Evolutionary conservation across 345 rosid species (phyloP), one percentile per base, ranked within the genome.

Genomic region (Eucalyptus microcorys): DNA sequence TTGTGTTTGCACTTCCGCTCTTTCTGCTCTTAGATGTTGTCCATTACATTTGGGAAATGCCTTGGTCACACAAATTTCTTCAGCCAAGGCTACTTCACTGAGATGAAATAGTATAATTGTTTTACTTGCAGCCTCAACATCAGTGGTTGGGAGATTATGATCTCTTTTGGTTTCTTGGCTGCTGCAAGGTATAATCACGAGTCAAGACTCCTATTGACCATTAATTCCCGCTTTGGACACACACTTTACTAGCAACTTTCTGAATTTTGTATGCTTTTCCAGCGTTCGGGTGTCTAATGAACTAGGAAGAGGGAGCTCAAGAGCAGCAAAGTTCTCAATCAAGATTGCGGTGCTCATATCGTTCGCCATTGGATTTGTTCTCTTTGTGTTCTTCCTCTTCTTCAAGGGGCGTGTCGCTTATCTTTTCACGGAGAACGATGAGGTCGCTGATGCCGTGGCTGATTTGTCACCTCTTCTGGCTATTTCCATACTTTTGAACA

Each of bases 281-380:
- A 96, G 99, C 91, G 99, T 96, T 50, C 90, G 99, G 87, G 98
- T 97, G n/a, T 95, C 99, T 3, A 97, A 97, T 86, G 99, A 97
- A 88, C 94, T 97, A 5, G 99, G 99, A 79, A 89, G 94, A 45
- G 97, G 96, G 89, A 93, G 93, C 90, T 81, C 89, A 45, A 53
- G 45, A 61, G n/a, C 89, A 85, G 95, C 96, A 14, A 96, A 95
- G 50, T 95, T 94, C 89, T 94, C 97, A 8, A 92, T 95, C 30
- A 11, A 88, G 79, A 61, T 34, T 24, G 89, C 89, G 27, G 95
- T 94, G 79, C 86, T 88, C 17, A 94, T 93, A 40, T 96, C 99
- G 30, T 88, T 96, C 8, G 22, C 64, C n/a, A 91, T 96, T 24
- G 98, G 99, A 89, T 59, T 90, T 22, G 90, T 92, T 53, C 61